phyloP scores from a whole-genome alignment of 345 rosid species.

The Acer saccharum region DNA sequence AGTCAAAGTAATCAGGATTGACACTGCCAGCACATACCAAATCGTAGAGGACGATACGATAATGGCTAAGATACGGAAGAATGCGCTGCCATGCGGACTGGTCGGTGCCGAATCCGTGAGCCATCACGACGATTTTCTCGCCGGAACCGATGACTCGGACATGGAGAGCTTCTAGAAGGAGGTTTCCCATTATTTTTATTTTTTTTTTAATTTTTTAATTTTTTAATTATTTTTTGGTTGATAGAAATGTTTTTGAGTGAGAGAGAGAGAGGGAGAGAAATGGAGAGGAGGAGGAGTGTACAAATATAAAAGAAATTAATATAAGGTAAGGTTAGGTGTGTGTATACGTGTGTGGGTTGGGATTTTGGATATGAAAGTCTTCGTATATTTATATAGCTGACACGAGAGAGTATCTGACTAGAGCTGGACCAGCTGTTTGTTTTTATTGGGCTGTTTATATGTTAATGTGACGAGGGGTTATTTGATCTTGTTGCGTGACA shows the following conservation, averaged over 20 bases:
- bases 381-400: background rate
- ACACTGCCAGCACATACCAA: conserved; percentile 91
- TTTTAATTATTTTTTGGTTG: no score
- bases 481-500: background rate
- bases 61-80: conserved; percentile 61
- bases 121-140: conserved; percentile 59
- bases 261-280: background rate
- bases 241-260: background rate
- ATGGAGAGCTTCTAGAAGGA: conserved; percentile 68
- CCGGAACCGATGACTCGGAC: conserved; percentile 72
- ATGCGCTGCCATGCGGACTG: conserved; percentile 88
- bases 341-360: background rate
- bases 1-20: conserved; percentile 75
- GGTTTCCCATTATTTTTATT: conserved; percentile 40
- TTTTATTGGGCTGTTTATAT: background rate
- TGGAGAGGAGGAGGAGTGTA: background rate
- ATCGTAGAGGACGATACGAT: conserved; percentile 67
- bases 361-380: background rate
- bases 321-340: background rate
- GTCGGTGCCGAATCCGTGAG: conserved; percentile 89
- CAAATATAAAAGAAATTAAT: background rate
- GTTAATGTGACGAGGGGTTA: background rate
- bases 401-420: background rate
- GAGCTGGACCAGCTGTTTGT: background rate
- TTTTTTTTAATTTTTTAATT: background rate